phyloP scores from a whole-genome alignment of 768 basidiomycete genomes.

The Suillus luteus region DNA sequence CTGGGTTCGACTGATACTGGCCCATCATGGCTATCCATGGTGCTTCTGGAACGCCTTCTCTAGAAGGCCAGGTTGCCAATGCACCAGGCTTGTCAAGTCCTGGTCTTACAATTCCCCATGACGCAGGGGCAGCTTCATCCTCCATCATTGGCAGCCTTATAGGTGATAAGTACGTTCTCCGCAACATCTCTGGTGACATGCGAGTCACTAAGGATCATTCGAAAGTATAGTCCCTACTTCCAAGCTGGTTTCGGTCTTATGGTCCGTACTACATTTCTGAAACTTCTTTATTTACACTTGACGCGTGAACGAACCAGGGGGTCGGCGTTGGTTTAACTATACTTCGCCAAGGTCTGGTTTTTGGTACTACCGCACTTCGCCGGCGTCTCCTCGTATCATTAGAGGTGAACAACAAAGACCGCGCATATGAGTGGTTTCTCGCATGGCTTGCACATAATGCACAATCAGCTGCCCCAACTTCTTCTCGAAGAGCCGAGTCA shows the following conservation, averaged over 20 bases:
- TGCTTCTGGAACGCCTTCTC: neutral
- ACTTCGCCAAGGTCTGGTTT: slow-evolving; percentile 67
- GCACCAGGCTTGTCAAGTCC: neutral
- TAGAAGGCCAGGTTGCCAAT: neutral
- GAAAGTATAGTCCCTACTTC: slow-evolving; percentile 84
- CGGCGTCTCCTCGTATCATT: slow-evolving; percentile 91
- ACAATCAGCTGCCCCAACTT: slow-evolving; percentile 31
- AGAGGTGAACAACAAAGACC: slow-evolving; percentile 96
- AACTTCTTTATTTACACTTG: neutral
- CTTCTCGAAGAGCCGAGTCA: slow-evolving; percentile 23
- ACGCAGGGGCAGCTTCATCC: slow-evolving; percentile 15
- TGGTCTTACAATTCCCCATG: slow-evolving; percentile 12
- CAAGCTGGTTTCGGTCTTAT: slow-evolving; percentile 98
- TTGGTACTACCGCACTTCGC: slow-evolving; percentile 75
- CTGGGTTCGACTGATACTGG: neutral
- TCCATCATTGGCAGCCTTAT: slow-evolving; percentile 45
- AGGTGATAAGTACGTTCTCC: slow-evolving; percentile 64
- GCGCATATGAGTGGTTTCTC: slow-evolving; percentile 94
- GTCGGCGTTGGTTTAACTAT: slow-evolving; percentile 82
- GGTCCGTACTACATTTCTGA: slow-evolving; percentile 47
- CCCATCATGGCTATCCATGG: neutral
- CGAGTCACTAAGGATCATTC: slow-evolving; percentile 26
- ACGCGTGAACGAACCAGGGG: slow-evolving; percentile 54
- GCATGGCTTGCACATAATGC: slow-evolving; percentile 89
- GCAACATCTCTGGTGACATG: slow-evolving; percentile 4